Percentiles rank a stretch among this genome's conserved stretches.
Conservation (phyloP, 305 asterid genomes). For the Fraxinus xanthoxyloides region DNA sequence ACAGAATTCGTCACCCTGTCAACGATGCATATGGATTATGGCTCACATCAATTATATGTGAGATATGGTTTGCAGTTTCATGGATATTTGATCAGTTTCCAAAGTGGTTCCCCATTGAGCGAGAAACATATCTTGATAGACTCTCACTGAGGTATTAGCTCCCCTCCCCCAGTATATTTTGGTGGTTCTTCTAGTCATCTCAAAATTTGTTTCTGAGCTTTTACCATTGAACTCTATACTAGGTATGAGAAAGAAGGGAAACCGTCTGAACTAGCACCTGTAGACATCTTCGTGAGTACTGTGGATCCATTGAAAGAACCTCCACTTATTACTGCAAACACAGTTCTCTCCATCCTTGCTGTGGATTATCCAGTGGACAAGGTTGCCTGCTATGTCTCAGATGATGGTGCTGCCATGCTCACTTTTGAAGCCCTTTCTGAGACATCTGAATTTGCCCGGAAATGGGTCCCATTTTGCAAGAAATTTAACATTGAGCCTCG, state of each 20-base stretch:
- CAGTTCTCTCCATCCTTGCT: conserved; percentile 93
- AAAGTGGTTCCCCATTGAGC: conserved; percentile 79
- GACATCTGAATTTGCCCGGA: conserved; percentile 94
- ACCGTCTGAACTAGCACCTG: conserved; percentile 75
- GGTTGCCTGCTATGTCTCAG: conserved; percentile 95
- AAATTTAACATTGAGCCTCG: conserved; percentile 85
- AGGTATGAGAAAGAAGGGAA: conserved; percentile 97
- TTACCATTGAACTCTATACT: conserved; percentile 27
- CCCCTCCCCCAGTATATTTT: neutral
- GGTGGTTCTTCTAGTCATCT: neutral
- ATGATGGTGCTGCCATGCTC: conserved; percentile 99
- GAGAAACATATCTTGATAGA: conserved; percentile 91
- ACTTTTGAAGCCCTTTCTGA: conserved; percentile 97
- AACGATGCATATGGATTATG: conserved; percentile 87
- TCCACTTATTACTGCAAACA: conserved; percentile 96
- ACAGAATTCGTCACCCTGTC: conserved; percentile 86
- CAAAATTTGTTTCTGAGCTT: conserved; percentile 12
- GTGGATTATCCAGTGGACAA: conserved; percentile 94
- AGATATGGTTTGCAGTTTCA: conserved; percentile 95
- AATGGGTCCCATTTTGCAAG: conserved; percentile 99
- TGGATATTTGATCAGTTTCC: conserved; percentile 97
- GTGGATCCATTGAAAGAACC: conserved; percentile 99
- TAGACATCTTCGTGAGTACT: conserved; percentile 89
- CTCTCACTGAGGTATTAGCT: conserved; percentile 72
- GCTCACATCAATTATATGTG: conserved; percentile 89